Conservation (phyloP, 1,284 basidiomycete genomes). For the Hortiboletus rubellus region DNA sequence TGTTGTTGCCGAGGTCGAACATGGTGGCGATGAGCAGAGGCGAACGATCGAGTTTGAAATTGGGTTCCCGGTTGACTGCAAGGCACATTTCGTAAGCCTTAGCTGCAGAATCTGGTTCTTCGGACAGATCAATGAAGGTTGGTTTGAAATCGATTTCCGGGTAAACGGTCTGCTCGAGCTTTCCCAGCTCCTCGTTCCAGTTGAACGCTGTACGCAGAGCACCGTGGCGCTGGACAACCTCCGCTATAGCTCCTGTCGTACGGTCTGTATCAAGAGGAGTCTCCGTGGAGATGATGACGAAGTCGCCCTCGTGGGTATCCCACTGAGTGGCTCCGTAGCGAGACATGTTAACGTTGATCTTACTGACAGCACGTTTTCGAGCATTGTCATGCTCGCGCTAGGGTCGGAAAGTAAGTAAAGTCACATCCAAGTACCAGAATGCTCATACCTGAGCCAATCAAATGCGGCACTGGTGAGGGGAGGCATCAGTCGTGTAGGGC, state of each 20-base stretch:
- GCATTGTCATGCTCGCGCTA: conserved; percentile 27
- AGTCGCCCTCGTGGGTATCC: conserved; percentile 32
- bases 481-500: conserved; percentile 29
- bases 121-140: conserved; percentile 24
- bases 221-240: conserved; percentile 28
- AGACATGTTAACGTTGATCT: conserved; percentile 27
- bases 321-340: conserved; percentile 32
- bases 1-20: conserved; percentile 25
- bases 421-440: not conserved
- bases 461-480: conserved; percentile 33
- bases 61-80: conserved; percentile 24
- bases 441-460: conserved; percentile 31
- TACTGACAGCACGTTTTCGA: conserved; percentile 19
- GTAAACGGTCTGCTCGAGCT: conserved; percentile 28
- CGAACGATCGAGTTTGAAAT: conserved; percentile 24
- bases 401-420: not conserved
- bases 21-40: conserved; percentile 23
- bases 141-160: conserved; percentile 21
- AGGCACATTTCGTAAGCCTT: conserved; percentile 33
- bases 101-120: conserved; percentile 18
- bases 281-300: conserved; percentile 23
- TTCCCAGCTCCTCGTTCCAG: conserved; percentile 29
- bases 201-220: conserved; percentile 24
- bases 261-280: conserved; percentile 25
- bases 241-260: conserved; percentile 25